Conservation (phyloP, 768 basidiomycete genomes). For the Lentinula lateritia region DNA sequence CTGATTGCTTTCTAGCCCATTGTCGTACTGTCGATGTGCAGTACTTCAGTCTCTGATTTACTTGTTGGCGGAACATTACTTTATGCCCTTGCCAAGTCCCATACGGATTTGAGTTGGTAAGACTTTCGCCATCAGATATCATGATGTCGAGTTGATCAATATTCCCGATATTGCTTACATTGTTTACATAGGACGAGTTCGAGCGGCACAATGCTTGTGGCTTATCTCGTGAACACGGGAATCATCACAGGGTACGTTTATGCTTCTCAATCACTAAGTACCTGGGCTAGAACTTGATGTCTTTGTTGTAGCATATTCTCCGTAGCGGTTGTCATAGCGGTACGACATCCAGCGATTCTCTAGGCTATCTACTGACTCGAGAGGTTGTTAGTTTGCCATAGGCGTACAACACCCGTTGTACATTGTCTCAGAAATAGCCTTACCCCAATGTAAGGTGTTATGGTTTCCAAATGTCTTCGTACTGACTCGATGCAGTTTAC, state of each 20-base stretch:
- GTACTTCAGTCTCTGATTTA: not conserved
- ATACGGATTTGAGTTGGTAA: slow-evolving; percentile 1
- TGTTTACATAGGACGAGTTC: not conserved
- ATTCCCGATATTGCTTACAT: not conserved
- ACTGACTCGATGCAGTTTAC: not conserved
- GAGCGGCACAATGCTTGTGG: not conserved
- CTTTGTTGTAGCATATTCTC: not conserved
- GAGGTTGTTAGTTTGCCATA: not conserved
- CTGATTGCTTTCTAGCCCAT: not conserved
- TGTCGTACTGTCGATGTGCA: not conserved
- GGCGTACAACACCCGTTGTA: not conserved
- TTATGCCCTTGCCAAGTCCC: not conserved
- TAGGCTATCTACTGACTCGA: too few relatives aligned
- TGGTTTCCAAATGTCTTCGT: not conserved
- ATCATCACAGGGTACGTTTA: not conserved
- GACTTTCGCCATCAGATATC: not conserved
- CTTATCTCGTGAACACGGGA: slow-evolving; percentile 4
- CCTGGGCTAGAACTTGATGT: not conserved
- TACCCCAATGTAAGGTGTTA: not conserved
- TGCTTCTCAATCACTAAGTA: not conserved
- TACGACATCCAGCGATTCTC: not conserved
- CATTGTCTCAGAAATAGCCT: not conserved
- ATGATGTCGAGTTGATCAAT: not conserved
- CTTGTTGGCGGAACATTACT: not conserved
- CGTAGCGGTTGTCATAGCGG: not conserved